Evolutionary conservation across 1,284 basidiomycete genomes (phyloP).

Genomic region (Papiliotrema flavescens): DNA sequence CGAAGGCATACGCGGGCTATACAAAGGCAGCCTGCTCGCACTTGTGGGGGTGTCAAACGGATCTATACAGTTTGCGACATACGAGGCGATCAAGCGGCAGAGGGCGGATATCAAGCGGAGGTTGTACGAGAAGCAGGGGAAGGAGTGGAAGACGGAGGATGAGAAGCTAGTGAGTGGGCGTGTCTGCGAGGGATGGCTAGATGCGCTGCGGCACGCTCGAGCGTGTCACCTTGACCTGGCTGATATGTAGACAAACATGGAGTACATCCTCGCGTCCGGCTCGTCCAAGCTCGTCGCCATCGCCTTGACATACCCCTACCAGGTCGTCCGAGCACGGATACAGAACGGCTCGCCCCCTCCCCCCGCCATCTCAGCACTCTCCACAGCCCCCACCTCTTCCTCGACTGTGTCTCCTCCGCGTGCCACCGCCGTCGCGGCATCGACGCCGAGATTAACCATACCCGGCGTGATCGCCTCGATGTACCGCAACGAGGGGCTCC

Average conservation of each 20-base stretch:
- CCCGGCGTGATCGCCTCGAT: slow-evolving; percentile 73
- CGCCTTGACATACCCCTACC: slow-evolving; percentile 89
- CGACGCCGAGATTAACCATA: slow-evolving; percentile 67
- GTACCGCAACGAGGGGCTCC: slow-evolving; percentile 72
- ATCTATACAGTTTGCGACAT: slow-evolving; percentile 92
- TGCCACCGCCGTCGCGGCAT: slow-evolving; percentile 50
- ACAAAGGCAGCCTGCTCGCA: slow-evolving; percentile 82
- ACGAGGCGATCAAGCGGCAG: slow-evolving; percentile 93
- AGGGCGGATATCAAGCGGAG: slow-evolving; percentile 71
- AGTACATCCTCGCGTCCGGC: slow-evolving; percentile 91
- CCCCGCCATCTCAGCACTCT: neutral
- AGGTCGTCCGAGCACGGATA: slow-evolving; percentile 90
- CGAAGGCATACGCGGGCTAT: slow-evolving; percentile 79
- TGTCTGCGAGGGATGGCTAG: neutral
- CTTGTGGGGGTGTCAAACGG: slow-evolving; percentile 93
- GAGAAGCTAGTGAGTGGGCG: slow-evolving; percentile 71
- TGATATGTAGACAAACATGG: slow-evolving; percentile 69
- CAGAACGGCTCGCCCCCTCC: slow-evolving; percentile 58
- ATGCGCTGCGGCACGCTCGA: too few species aligned
- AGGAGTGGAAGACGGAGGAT: slow-evolving; percentile 63
- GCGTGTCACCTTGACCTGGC: neutral
- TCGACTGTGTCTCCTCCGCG: slow-evolving; percentile 33
- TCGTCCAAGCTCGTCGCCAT: slow-evolving; percentile 84
- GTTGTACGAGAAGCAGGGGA: slow-evolving; percentile 59
- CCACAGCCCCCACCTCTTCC: neutral